Conservation (phyloP, 73 alveolate species). For the Stentor roeselii region DNA sequence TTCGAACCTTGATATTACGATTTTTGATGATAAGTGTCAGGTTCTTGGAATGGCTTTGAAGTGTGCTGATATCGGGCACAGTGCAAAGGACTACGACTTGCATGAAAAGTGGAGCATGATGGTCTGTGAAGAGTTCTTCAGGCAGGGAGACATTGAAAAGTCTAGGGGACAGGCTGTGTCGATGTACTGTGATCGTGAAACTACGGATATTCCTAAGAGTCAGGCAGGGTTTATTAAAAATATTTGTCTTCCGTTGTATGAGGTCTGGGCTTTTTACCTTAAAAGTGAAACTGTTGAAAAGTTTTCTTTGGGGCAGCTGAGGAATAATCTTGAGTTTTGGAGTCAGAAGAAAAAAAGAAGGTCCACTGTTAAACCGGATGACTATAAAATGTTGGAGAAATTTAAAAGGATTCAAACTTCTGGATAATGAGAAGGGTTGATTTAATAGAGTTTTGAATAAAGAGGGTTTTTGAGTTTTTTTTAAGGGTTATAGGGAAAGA, state of each 20-base stretch:
- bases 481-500: too few relatives aligned
- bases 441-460: too few relatives aligned
- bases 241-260: slow-evolving; percentile 27
- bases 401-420: neutral
- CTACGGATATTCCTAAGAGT: slow-evolving; percentile 25
- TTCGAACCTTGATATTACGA: neutral
- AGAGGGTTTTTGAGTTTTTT: too few relatives aligned
- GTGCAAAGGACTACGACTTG: slow-evolving; percentile 9
- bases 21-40: neutral
- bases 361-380: neutral
- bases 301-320: neutral
- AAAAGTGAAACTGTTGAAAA: slow-evolving; percentile 19
- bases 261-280: slow-evolving; percentile 10
- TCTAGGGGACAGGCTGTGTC: slow-evolving; percentile 23
- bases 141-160: slow-evolving; percentile 31
- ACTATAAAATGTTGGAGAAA: neutral
- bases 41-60: neutral
- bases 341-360: neutral
- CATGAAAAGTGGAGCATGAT: slow-evolving; percentile 29
- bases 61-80: slow-evolving; percentile 31
- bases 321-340: neutral
- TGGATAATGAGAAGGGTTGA: neutral
- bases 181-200: slow-evolving; percentile 29
- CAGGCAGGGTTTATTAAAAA: slow-evolving; percentile 28
- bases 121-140: slow-evolving; percentile 33